These are phyloP conservation scores for Alternaria ventricosa DNA, from an alignment of 2,329 filamentous ascomycete genomes.

Conservation along the genomic window DNA sequence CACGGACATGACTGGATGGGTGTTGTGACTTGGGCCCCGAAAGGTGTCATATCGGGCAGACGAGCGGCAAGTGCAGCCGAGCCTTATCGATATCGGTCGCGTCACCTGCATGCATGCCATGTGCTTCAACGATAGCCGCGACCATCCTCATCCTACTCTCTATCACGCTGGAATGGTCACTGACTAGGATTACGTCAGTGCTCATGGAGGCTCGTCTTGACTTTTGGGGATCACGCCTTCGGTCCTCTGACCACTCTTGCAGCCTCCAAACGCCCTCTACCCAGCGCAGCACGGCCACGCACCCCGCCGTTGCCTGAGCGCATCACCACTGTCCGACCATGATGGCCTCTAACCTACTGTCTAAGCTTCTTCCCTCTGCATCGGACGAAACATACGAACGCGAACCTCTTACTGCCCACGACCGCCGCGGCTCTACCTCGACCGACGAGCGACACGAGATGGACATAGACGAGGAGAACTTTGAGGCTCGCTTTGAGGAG, in stretches of 20 bases:
- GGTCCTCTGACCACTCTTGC: conserved; percentile 24
- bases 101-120: conserved; percentile 32
- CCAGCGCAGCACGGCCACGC: conserved; percentile 28
- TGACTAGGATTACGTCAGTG: conserved; percentile 17
- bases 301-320: conserved; percentile 37
- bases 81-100: conserved; percentile 36
- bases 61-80: conserved; percentile 29
- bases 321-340: conserved; percentile 34
- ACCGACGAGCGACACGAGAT: conserved; percentile 55
- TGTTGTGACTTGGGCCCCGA: conserved; percentile 18
- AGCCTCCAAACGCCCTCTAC: not conserved
- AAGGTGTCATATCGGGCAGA: conserved; percentile 21
- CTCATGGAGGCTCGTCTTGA: conserved; percentile 31
- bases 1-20: conserved; percentile 33
- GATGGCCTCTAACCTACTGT: conserved; percentile 63
- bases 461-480: conserved; percentile 58
- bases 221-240: conserved; percentile 24
- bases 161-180: conserved; percentile 29
- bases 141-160: conserved; percentile 13
- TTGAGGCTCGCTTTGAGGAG: conserved; percentile 60
- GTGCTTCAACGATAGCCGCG: conserved; percentile 30
- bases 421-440: conserved; percentile 32
- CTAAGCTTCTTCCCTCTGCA: conserved; percentile 58
- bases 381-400: conserved; percentile 57
- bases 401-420: conserved; percentile 32